A percentile compares a stretch with the other conserved stretches of the same genome.
Conservation (phyloP, 1,139 yeast species). For the Meyerozyma carpophila region DNA sequence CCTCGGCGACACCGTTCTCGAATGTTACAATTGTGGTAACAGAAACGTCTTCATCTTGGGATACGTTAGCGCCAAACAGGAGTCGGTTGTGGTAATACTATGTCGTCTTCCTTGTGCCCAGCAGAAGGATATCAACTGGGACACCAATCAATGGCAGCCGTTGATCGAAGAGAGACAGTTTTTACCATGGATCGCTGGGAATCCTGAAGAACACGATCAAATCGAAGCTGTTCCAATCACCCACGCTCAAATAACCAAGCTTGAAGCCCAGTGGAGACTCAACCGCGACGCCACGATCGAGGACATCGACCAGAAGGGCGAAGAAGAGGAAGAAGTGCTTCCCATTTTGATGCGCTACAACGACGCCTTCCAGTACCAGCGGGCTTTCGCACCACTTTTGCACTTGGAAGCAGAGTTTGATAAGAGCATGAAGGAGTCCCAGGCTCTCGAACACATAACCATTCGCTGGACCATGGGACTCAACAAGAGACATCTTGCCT, state of each 20-base stretch:
- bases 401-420: slow-evolving; percentile 80
- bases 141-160: slow-evolving; percentile 83
- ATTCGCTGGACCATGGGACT: slow-evolving; percentile 73
- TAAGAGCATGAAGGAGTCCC: slow-evolving; percentile 68
- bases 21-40: slow-evolving; percentile 88
- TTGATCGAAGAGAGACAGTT: slow-evolving; percentile 76
- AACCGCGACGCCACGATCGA: slow-evolving; percentile 64
- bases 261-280: slow-evolving; percentile 81
- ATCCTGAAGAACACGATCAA: slow-evolving; percentile 61
- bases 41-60: slow-evolving; percentile 79
- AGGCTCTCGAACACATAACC: slow-evolving; percentile 66
- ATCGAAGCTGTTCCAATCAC: slow-evolving; percentile 50
- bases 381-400: slow-evolving; percentile 80
- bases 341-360: slow-evolving; percentile 74
- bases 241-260: slow-evolving; percentile 60
- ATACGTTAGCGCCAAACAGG: slow-evolving; percentile 82
- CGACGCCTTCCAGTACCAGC: slow-evolving; percentile 83
- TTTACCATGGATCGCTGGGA: slow-evolving; percentile 73
- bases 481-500: slow-evolving; percentile 61
- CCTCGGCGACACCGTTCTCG: slow-evolving; percentile 78
- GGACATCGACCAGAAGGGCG: slow-evolving; percentile 45
- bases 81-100: slow-evolving; percentile 78
- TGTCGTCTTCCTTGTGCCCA: slow-evolving; percentile 92
- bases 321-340: slow-evolving; percentile 53
- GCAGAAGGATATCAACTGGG: slow-evolving; percentile 74